Evolutionary conservation across 768 basidiomycete genomes (phyloP), one percentile per base, ranked within the genome.

Genomic region (Mycena venus): DNA sequence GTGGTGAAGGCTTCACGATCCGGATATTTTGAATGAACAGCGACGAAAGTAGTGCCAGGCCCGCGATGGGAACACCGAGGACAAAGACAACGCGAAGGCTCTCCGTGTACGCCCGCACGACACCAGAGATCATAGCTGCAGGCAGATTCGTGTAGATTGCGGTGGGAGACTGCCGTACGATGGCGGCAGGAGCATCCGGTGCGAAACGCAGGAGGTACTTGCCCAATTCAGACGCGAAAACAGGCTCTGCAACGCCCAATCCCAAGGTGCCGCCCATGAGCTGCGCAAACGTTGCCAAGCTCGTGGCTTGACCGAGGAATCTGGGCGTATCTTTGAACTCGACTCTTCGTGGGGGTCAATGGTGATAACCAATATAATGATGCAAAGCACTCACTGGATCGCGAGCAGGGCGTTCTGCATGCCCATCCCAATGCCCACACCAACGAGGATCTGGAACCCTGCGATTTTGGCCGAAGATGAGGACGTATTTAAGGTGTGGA

Each of bases 251-350:
- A 64, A 75, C 47, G 10, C 63, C 74, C 7, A 75, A 49, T 1
- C 74, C 74, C 9, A 75, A 14, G 10, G 69, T 75, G 4, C 69
- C 69, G 36, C 74, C 74, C 4, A 75, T 49, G 23, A 71, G 51
- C 56, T 75, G 74, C 11, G 47, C 69, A 21, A 75, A 70, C 6
- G 65, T 25, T 1, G 64, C 69, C 38, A 75, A 31, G n/a, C 42
- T 21, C 10, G 68, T 61, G 2, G 74, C 74, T 38, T 75, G 74
- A 1, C 64, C 74, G 15, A 75, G 44, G 9, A 70, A 32, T 32
- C 25, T 36, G 25, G 69, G 56, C 14, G 38, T 21, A 58, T 71
- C 49, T 12, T 61, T 66, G 59, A 75, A 75, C 36, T 75, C 74
- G 29, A 32, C 55, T 69, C 72, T 73, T 34, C 9, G 27, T 3